Evolutionary conservation across 257 asterid species (phyloP).

Genomic region (Echites panduratus): DNA sequence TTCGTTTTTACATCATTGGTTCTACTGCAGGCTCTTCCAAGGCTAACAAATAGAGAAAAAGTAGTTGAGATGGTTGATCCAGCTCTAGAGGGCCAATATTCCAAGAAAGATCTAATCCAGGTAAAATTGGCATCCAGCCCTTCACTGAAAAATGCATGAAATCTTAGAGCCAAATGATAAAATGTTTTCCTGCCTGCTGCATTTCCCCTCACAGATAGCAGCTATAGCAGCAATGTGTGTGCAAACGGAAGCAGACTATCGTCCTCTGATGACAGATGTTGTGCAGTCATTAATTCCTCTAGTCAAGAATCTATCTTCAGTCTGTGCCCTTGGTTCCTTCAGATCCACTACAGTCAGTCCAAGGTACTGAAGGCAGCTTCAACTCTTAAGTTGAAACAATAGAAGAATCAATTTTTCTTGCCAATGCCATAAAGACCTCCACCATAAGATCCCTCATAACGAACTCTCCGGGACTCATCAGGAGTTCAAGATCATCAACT

Average conservation of each 20-base stretch:
- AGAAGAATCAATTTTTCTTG: background rate
- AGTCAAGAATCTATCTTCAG: slow-evolving; percentile 42
- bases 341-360: slow-evolving; percentile 36
- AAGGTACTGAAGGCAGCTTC: slow-evolving; percentile 11
- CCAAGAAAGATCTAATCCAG: slow-evolving; percentile 72
- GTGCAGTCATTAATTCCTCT: slow-evolving; percentile 80
- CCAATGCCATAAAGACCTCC: background rate
- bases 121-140: slow-evolving; percentile 21
- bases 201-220: slow-evolving; percentile 43
- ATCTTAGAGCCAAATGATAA: background rate
- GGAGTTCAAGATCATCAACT: background rate
- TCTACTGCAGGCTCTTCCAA: slow-evolving; percentile 62
- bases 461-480: background rate
- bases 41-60: slow-evolving; percentile 65
- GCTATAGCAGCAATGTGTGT: slow-evolving; percentile 88
- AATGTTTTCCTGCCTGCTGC: background rate
- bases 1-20: background rate
- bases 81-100: slow-evolving; percentile 44
- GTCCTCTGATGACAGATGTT: slow-evolving; percentile 81
- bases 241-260: slow-evolving; percentile 77
- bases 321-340: slow-evolving; percentile 28
- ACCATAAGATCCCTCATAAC: background rate
- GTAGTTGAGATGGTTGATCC: slow-evolving; percentile 78
- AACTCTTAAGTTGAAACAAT: background rate
- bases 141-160: background rate